phyloP scores from a whole-genome alignment of 2,329 filamentous ascomycete genomes.

The Coniochaeta sp. region DNA sequence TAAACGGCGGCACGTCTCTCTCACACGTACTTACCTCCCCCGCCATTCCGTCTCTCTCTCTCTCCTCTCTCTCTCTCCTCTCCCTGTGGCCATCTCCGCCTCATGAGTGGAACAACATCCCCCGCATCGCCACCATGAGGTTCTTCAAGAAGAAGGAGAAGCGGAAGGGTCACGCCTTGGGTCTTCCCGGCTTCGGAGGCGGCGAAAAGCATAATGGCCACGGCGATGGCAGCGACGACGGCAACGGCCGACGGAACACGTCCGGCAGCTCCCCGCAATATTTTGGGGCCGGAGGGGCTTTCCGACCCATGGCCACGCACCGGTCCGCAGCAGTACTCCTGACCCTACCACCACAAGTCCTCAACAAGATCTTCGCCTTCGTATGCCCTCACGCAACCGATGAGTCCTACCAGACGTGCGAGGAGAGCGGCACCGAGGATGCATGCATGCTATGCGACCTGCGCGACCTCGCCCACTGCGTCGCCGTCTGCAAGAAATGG shows the following conservation, averaged over 20 bases:
- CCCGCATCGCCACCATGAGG: constrained; percentile 18
- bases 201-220: constrained; percentile 6
- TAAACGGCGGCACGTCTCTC: not conserved
- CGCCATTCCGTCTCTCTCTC: not conserved
- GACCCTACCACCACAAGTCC: constrained; percentile 58
- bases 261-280: constrained; percentile 12
- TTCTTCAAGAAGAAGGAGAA: constrained; percentile 22
- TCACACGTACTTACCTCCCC: not conserved
- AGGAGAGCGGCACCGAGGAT: constrained; percentile 70
- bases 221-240: too few species aligned
- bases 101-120: not conserved
- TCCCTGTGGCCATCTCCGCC: not conserved
- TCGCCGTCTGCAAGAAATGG: constrained; percentile 70
- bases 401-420: constrained; percentile 71
- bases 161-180: too few species aligned
- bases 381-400: constrained; percentile 81
- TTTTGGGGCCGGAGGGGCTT: constrained; percentile 1
- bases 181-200: constrained; percentile 12
- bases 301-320: constrained; percentile 27
- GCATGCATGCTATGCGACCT: constrained; percentile 91
- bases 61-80: not conserved
- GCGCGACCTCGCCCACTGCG: constrained; percentile 77
- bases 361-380: constrained; percentile 70
- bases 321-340: constrained; percentile 36
- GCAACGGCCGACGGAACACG: constrained; percentile 10